Conservation (phyloP, 1,139 yeast species). For the Saccharomyces hybrid region DNA sequence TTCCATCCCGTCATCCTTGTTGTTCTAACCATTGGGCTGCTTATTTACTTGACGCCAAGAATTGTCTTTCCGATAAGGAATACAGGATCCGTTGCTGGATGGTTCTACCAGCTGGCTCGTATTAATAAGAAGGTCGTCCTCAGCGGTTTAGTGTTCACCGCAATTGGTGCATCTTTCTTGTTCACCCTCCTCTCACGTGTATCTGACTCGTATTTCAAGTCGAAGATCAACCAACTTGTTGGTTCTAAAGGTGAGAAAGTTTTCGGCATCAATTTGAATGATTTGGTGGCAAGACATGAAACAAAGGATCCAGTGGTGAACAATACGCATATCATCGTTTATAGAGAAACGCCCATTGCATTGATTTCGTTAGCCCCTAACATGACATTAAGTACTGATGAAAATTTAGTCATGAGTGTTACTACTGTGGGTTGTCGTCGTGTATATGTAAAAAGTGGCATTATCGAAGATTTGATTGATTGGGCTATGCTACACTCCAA, state of each 20-base stretch:
- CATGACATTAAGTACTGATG: conserved; percentile 28
- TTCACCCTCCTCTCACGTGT: conserved; percentile 32
- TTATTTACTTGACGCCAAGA: conserved; percentile 21
- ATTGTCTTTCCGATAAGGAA: conserved; percentile 15
- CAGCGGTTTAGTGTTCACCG: conserved; percentile 19
- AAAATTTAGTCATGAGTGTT: conserved; percentile 42
- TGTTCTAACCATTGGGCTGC: conserved; percentile 25
- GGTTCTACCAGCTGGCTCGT: conserved; percentile 18
- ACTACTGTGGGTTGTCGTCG: conserved; percentile 56
- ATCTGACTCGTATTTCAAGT: conserved; percentile 34
- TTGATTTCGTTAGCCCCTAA: conserved; percentile 39
- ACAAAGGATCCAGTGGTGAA: conserved; percentile 32
- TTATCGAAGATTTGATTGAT: conserved; percentile 51
- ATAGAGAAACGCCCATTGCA: conserved; percentile 65
- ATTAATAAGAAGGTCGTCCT: conserved; percentile 22
- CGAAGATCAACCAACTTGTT: conserved; percentile 42
- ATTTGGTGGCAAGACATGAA: conserved; percentile 36
- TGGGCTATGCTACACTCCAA: conserved; percentile 51
- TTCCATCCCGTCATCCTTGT: conserved; percentile 40
- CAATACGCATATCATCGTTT: conserved; percentile 48
- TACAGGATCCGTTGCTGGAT: conserved; percentile 17
- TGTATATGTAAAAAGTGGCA: conserved; percentile 56
- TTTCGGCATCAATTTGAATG: conserved; percentile 48
- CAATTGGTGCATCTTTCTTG: conserved; percentile 19
- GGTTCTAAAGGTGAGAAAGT: conserved; percentile 40